These are phyloP conservation scores for Aspergillus aculeatus DNA, from an alignment of 2,329 filamentous ascomycete species.

Conservation along the genomic window DNA sequence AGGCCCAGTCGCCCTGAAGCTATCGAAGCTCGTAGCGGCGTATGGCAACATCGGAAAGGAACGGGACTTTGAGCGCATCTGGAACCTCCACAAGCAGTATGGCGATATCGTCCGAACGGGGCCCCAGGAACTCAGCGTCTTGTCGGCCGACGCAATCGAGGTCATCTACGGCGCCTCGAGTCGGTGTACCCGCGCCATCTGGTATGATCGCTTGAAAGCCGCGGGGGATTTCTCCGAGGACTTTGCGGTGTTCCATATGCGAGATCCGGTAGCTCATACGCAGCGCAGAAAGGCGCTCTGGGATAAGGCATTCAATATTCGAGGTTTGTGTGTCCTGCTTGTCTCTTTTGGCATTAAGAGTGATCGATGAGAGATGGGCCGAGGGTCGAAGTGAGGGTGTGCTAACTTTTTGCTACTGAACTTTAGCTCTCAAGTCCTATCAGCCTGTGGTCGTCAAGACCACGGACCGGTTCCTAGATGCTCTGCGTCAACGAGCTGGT, in stretches of 20 bases:
- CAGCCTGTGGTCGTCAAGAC: neutral
- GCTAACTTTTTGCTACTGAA: neutral
- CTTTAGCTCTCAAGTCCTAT: neutral
- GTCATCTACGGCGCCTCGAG: neutral
- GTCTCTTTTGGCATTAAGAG: too few species aligned
- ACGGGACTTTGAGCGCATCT: neutral
- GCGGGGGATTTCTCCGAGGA: neutral
- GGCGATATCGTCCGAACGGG: neutral
- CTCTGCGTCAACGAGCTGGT: neutral
- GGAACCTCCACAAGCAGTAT: neutral
- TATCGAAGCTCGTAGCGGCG: neutral
- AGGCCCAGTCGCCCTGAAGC: neutral
- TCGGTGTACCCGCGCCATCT: neutral
- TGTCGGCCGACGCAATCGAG: conserved; percentile 1
- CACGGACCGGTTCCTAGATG: neutral
- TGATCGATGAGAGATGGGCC: too few species aligned
- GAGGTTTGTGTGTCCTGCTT: neutral
- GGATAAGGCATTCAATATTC: conserved; percentile 1
- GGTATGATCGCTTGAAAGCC: conserved; percentile 1
- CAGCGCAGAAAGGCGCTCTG: conserved; percentile 1
- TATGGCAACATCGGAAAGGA: neutral
- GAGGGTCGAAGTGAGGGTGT: too few species aligned
- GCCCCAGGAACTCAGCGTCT: neutral
- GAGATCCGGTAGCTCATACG: neutral
- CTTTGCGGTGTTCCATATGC: neutral